These are phyloP conservation scores for Pythium biforme DNA, from an alignment of 352 stramenopile species.

Conservation along the genomic window DNA sequence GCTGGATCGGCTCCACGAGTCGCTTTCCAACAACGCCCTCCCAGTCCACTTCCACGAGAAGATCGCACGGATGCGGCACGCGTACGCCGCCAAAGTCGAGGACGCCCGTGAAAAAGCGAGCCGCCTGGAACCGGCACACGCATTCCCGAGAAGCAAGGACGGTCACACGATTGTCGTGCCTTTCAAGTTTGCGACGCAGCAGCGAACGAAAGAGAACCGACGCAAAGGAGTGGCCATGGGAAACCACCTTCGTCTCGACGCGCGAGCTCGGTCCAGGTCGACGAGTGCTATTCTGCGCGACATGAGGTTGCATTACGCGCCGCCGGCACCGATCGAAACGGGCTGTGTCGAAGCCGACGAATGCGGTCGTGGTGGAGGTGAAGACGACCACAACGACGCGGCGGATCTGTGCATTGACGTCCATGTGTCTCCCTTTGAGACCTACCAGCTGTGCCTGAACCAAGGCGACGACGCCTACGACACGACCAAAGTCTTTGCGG, in stretches of 20 bases:
- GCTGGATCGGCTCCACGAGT: constrained; percentile 37
- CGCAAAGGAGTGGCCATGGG: background rate
- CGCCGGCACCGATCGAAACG: no score
- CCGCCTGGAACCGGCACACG: constrained; percentile 27
- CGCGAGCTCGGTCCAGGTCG: background rate
- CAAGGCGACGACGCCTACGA: constrained; percentile 31
- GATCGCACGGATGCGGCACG: constrained; percentile 45
- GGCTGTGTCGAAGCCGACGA: background rate
- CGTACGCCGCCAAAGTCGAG: constrained; percentile 31
- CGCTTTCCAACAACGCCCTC: constrained; percentile 42
- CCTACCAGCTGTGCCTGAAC: constrained; percentile 37
- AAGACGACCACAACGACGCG: background rate
- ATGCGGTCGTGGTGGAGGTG: no score
- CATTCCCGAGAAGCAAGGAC: constrained; percentile 35
- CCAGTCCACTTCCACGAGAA: constrained; percentile 55
- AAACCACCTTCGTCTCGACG: background rate
- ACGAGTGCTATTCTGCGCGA: constrained; percentile 5
- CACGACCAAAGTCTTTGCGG: constrained; percentile 31
- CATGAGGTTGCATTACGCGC: constrained; percentile 8
- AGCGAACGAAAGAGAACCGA: constrained; percentile 19
- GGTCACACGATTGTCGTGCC: constrained; percentile 47
- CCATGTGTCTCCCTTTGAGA: constrained; percentile 39
- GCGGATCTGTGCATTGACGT: constrained; percentile 27
- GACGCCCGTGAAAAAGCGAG: constrained; percentile 33
- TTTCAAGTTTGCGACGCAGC: constrained; percentile 43